Conservation (phyloP, 805 yeast species). For the Candida nanaspora region DNA sequence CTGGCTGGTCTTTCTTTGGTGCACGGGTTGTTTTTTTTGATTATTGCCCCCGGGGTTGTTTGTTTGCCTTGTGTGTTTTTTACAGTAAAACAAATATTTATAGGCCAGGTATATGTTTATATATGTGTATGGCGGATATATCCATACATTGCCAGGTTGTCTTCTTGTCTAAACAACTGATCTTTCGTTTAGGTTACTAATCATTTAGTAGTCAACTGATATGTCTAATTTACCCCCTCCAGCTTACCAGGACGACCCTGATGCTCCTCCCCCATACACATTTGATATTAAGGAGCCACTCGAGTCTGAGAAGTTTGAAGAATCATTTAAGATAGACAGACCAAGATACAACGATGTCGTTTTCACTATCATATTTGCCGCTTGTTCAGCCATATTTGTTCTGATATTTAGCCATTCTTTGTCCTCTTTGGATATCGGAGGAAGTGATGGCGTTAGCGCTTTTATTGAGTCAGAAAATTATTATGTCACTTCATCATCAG, state of each 20-base stretch:
- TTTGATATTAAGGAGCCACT: conserved; percentile 24
- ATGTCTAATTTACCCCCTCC: neutral
- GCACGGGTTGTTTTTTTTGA: too few species aligned
- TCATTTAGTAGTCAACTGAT: too few species aligned
- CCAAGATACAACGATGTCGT: conserved; percentile 70
- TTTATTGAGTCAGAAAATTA: neutral
- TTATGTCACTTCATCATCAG: neutral
- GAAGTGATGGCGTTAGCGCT: neutral
- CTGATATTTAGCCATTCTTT: conserved; percentile 1
- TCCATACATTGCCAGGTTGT: too few species aligned
- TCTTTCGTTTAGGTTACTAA: too few species aligned
- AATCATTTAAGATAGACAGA: conserved; percentile 55
- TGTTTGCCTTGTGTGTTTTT: too few species aligned
- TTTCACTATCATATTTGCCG: conserved; percentile 45
- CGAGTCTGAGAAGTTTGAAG: conserved; percentile 42
- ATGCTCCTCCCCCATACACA: conserved; percentile 19
- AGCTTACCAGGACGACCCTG: conserved; percentile 10
- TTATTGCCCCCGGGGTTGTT: too few species aligned
- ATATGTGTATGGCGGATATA: too few species aligned
- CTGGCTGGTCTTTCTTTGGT: too few species aligned
- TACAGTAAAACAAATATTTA: too few species aligned
- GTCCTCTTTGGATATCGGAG: neutral
- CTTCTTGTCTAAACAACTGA: too few species aligned
- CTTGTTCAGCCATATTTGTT: conserved; percentile 51
- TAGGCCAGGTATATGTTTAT: too few species aligned